Conservation (phyloP, 768 basidiomycete species). For the Ramaria rubella region DNA sequence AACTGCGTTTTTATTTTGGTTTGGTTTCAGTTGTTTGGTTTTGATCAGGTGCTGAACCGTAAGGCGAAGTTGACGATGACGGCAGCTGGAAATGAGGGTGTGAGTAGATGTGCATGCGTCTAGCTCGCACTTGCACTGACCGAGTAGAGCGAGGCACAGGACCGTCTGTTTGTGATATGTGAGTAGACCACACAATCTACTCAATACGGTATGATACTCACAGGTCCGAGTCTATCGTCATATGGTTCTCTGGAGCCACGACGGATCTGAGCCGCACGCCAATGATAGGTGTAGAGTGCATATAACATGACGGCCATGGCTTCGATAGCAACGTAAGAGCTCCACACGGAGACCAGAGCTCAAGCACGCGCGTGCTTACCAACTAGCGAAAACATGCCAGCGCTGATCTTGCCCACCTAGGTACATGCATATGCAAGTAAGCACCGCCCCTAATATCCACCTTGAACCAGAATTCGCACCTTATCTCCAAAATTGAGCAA, state of each 20-base stretch:
- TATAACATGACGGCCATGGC: slow-evolving; percentile 98
- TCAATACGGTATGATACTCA: too few species aligned
- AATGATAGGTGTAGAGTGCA: slow-evolving; percentile 91
- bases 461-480: slow-evolving; percentile 36
- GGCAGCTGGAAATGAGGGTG: too few species aligned
- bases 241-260: slow-evolving; percentile 90
- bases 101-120: too few species aligned
- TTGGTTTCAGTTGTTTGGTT: too few species aligned
- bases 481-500: slow-evolving; percentile 97
- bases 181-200: too few species aligned
- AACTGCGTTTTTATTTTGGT: too few species aligned
- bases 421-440: slow-evolving; percentile 1
- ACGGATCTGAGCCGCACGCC: slow-evolving; percentile 91
- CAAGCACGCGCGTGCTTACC: slow-evolving; percentile 43
- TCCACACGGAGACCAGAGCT: background rate
- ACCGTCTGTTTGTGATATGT: too few species aligned
- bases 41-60: too few species aligned
- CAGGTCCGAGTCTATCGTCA: slow-evolving; percentile 92
- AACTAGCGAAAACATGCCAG: slow-evolving; percentile 92
- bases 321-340: slow-evolving; percentile 24
- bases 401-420: slow-evolving; percentile 93
- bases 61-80: too few species aligned
- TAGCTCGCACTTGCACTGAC: too few species aligned
- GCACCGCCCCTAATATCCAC: background rate
- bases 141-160: too few species aligned